Evolutionary conservation across 2,329 filamentous ascomycete species (phyloP), one percentile per base, ranked within the genome.

Genomic region (Ceratocystis harringtonii): DNA sequence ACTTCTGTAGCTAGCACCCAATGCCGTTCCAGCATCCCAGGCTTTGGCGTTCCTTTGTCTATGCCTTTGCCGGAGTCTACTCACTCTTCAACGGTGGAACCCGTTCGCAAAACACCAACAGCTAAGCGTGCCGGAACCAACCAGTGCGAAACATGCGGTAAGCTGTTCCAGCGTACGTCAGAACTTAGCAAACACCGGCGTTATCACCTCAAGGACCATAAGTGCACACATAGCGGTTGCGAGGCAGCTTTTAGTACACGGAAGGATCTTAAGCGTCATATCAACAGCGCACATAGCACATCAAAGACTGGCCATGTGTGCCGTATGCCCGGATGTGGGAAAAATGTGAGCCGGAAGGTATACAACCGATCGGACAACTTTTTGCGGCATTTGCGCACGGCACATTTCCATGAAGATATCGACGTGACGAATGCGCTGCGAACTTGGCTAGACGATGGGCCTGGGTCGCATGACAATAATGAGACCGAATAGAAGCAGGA

Each of bases 361-460:
- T 71, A 71, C 62, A 71, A 71, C 64, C 70, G 70, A 15, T 68
- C 69, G 25, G 70, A 71, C 67, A 71, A 71, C 69, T 71, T 71
- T 58, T 62, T 69, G 32, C 65, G 70, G 10, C 70, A 71, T 63
- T 66, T 71, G 28, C 66, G 69, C 60, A 71, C 69, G 44, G 68
- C 69, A 61, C 70, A 71, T 63, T 62, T 63, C 48, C 67, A 62
- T 28, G 50, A 63, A 1, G 63, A 66, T 12, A 67, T 67, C 45
- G 66, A 67, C 44, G 63, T 65, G 19, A 64, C 60, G 4, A 5
- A 58, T 22, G 66, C 66, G 7, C 43, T 67, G 12, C 65, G 60
- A n/a, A 63, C 60, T 25, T 67, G 66, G 66, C 19, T 67, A 2
- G 61, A 65, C n/a, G 58, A 66, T 36, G 19, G 55, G 3, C 43